Conservation (phyloP, 2,329 filamentous ascomycete species). For the Drechslerella coelobrocha region DNA sequence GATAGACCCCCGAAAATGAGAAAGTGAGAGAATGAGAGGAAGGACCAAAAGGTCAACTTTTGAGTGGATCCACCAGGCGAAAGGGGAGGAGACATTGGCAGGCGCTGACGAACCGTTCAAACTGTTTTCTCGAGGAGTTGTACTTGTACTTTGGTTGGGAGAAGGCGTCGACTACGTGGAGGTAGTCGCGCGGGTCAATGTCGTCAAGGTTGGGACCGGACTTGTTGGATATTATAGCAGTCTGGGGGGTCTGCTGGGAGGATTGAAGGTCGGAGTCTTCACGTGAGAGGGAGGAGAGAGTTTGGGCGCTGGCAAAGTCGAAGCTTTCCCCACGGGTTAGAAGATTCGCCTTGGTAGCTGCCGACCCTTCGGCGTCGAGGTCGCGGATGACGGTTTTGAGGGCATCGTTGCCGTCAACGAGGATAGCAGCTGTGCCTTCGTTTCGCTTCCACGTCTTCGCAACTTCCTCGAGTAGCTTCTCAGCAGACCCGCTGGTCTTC, state of each 20-base stretch:
- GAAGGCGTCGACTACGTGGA: conserved; percentile 82
- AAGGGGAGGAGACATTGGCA: conserved; percentile 3
- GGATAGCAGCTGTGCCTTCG: conserved; percentile 71
- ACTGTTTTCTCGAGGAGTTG: conserved; percentile 84
- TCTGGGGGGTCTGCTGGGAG: conserved; percentile 21
- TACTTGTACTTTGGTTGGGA: conserved; percentile 82
- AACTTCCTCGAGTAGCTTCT: conserved; percentile 88
- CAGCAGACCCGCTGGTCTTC: conserved; percentile 92
- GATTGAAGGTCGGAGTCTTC: conserved; percentile 39
- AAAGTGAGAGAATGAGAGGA: background rate
- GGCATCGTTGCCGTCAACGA: conserved; percentile 81
- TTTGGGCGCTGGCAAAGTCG: conserved; percentile 47
- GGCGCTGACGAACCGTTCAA: conserved; percentile 69
- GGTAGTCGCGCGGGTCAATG: conserved; percentile 77
- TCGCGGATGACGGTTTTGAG: conserved; percentile 83
- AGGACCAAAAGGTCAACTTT: conserved; percentile 35
- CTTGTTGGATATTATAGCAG: conserved; percentile 11
- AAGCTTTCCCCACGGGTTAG: conserved; percentile 51
- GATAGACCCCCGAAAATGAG: background rate
- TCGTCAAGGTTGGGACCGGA: conserved; percentile 62
- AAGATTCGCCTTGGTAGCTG: conserved; percentile 60
- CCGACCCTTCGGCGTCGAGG: conserved; percentile 67
- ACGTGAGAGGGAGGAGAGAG: conserved; percentile 39
- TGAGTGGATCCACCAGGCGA: conserved; percentile 42
- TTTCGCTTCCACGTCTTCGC: conserved; percentile 91